Percentiles rank a stretch among this genome's conserved stretches.
phyloP scores from a whole-genome alignment of 371 early-diverging fungal species.

The Aphelidium insulamus region DNA sequence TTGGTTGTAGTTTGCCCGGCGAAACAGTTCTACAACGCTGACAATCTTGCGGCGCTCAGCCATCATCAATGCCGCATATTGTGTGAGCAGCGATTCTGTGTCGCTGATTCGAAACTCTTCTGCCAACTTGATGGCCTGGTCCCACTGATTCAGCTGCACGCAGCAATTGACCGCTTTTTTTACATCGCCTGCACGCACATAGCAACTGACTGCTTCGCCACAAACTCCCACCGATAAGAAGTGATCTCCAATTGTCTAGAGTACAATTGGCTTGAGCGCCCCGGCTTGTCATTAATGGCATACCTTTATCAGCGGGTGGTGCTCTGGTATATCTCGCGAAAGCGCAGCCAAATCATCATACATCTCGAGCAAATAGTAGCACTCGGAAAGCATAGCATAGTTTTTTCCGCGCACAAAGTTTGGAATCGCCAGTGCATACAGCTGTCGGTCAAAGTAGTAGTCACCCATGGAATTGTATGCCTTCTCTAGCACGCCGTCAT shows the following conservation, averaged over 20 bases:
- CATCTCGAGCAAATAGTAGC: constrained; percentile 20
- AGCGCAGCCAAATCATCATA: constrained; percentile 17
- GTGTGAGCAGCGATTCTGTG: constrained; percentile 16
- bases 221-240: constrained; percentile 20
- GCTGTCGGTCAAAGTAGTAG: constrained; percentile 18
- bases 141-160: constrained; percentile 24
- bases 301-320: constrained; percentile 11
- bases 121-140: constrained; percentile 19
- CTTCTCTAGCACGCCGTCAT: constrained; percentile 20
- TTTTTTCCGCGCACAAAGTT: constrained; percentile 22
- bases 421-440: constrained; percentile 21
- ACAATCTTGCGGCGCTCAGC: constrained; percentile 8
- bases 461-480: constrained; percentile 24
- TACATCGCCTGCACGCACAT: constrained; percentile 14
- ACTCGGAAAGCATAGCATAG: constrained; percentile 14
- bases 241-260: constrained; percentile 17
- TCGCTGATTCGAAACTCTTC: constrained; percentile 12
- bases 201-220: constrained; percentile 16
- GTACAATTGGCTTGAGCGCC: neutral
- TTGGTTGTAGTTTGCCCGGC: constrained; percentile 23
- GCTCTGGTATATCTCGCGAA: constrained; percentile 11
- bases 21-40: constrained; percentile 19
- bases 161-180: constrained; percentile 21
- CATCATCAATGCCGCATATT: constrained; percentile 15
- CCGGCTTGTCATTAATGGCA: neutral